A percentile compares a stretch with the other conserved stretches of the same genome.
These are phyloP conservation scores for Scenedesmus sp. DNA, from an alignment of 163 green algal species.

Conservation along the genomic window DNA sequence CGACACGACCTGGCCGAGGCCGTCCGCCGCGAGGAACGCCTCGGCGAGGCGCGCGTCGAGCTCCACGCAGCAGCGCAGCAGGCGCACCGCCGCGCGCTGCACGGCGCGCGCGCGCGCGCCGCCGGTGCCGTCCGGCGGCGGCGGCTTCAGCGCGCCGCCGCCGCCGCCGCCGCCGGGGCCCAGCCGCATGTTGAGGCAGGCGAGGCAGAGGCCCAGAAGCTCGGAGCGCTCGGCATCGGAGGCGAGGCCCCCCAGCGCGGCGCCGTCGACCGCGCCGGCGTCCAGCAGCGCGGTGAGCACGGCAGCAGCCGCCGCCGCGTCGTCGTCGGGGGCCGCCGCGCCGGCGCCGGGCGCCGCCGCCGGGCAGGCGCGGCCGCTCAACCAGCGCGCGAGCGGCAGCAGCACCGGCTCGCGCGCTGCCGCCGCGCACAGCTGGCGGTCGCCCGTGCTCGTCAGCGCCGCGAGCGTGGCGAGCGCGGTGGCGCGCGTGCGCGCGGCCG, in stretches of 20 bases:
- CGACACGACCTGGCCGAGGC: background rate
- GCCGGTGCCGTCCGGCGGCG: background rate
- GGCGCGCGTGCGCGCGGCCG: background rate
- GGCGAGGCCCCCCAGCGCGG: background rate
- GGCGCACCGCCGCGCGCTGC: constrained; percentile 20
- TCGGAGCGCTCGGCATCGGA: background rate
- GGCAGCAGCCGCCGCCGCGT: background rate
- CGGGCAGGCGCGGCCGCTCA: background rate
- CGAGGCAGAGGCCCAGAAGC: constrained; percentile 15
- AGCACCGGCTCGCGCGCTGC: constrained; percentile 17
- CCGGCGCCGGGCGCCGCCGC: background rate
- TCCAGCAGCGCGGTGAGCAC: constrained; percentile 15
- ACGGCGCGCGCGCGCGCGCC: background rate
- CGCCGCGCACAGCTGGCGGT: constrained; percentile 8
- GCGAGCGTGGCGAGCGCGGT: constrained; percentile 3
- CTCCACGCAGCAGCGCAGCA: constrained; percentile 19
- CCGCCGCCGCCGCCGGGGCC: too few species aligned
- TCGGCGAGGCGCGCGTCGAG: constrained; percentile 14
- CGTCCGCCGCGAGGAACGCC: constrained; percentile 22
- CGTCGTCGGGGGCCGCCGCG: too few species aligned
- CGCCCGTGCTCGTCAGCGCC: background rate
- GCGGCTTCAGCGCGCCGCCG: background rate
- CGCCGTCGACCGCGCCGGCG: constrained; percentile 18
- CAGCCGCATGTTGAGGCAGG: background rate
- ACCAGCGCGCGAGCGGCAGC: constrained; percentile 16